Evolutionary conservation across 139 green algal species (phyloP).

Genomic region (Pycnococcus provasolii): DNA sequence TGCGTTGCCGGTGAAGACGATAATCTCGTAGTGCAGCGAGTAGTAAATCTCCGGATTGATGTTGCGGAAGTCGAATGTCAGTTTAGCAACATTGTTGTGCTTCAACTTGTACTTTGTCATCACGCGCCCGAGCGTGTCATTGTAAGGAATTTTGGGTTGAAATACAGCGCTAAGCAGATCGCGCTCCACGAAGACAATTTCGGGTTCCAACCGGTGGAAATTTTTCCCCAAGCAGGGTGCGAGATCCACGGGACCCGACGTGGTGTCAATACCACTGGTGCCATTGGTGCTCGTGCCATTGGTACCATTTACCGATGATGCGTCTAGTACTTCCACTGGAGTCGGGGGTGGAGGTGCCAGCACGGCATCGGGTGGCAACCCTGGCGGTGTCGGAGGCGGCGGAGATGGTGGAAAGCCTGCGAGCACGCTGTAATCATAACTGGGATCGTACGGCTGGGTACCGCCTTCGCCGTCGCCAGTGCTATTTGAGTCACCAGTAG

Average conservation of each 20-base stretch:
- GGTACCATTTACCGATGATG: no score
- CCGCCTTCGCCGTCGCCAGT: no score
- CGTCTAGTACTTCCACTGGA: no score
- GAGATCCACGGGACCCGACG: no score
- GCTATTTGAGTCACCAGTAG: not conserved
- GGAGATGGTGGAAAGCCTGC: no score
- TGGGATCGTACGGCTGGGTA: no score
- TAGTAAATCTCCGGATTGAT: slow-evolving; percentile 5
- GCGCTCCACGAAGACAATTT: not conserved
- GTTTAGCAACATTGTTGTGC: slow-evolving; percentile 1
- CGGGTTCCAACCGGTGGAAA: slow-evolving; percentile 2
- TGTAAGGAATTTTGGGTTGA: not conserved
- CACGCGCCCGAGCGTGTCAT: not conserved
- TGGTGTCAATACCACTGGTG: no score
- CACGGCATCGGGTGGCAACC: no score
- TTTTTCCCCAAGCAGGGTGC: slow-evolving; percentile 2
- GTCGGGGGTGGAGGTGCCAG: no score
- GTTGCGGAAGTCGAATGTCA: slow-evolving; percentile 16
- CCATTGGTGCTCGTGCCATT: no score
- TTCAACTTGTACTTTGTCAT: slow-evolving; percentile 14
- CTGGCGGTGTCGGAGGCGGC: no score
- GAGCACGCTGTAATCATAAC: no score
- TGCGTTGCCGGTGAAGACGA: slow-evolving; percentile 1
- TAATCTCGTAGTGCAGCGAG: slow-evolving; percentile 9
- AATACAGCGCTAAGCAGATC: not conserved